Evolutionary conservation across 169 alveolate species (phyloP).

Genomic region (Neospora caninum): DNA sequence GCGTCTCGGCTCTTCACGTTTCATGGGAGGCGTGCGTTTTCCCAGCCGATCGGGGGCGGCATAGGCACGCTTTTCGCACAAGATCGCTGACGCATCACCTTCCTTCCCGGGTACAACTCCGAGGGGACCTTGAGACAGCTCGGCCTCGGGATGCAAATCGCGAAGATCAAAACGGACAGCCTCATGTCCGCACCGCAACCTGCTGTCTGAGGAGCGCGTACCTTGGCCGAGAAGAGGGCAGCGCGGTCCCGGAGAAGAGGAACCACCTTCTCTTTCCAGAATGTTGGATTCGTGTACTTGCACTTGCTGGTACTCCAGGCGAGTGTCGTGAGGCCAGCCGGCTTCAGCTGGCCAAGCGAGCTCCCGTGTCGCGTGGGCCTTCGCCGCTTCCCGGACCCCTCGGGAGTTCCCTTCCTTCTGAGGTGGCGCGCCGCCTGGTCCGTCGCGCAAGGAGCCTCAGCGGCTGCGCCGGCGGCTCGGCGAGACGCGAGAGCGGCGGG

Average conservation of each 20-base stretch:
- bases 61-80: no score
- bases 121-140: no score
- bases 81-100: no score
- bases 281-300: background rate
- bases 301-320: conserved; percentile 35
- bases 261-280: background rate
- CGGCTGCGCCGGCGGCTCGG: background rate
- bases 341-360: background rate
- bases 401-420: no score
- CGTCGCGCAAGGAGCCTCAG: background rate
- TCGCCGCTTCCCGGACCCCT: background rate
- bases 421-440: background rate
- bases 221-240: conserved; percentile 14
- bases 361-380: background rate
- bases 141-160: no score
- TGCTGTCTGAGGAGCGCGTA: no score
- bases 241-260: background rate
- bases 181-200: no score
- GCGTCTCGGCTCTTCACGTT: no score
- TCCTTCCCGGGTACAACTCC: no score
- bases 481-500: background rate
- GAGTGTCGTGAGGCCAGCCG: background rate
- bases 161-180: no score
- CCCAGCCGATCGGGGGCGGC: no score
- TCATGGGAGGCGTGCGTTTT: no score